Evolutionary conservation across 2,329 filamentous ascomycete genomes (phyloP).

Genomic region (Aspergillus novofumigatus): DNA sequence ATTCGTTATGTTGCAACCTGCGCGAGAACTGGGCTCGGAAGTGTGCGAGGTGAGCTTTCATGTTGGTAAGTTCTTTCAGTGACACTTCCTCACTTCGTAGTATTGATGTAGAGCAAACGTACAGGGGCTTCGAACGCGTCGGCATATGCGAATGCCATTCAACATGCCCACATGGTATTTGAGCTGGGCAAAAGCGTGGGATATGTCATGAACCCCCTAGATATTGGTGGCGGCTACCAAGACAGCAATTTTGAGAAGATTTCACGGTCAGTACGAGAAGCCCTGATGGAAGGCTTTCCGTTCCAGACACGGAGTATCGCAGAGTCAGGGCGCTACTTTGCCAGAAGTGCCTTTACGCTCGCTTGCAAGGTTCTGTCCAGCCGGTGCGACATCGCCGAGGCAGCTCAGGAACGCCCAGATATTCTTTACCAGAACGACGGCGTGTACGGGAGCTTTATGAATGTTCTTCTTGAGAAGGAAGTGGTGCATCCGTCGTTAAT

Average conservation of each 20-base stretch:
- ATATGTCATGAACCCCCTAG: constrained; percentile 16
- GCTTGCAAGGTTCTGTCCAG: constrained; percentile 19
- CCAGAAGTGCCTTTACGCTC: constrained; percentile 20
- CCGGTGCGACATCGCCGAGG: constrained; percentile 9
- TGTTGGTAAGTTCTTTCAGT: constrained; percentile 15
- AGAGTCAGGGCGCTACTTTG: constrained; percentile 24
- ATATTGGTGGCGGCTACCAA: constrained; percentile 25
- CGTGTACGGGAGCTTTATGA: constrained; percentile 24
- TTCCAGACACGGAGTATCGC: constrained; percentile 15
- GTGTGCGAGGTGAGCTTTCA: constrained; percentile 28
- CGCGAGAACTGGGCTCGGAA: constrained; percentile 18
- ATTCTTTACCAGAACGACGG: constrained; percentile 30
- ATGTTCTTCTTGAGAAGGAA: constrained; percentile 13
- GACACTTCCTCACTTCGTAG: not conserved
- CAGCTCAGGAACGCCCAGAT: constrained; percentile 5
- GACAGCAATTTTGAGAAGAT: constrained; percentile 17
- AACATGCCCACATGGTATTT: constrained; percentile 15
- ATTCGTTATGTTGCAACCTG: constrained; percentile 14
- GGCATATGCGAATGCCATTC: constrained; percentile 17
- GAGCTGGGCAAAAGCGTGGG: constrained; percentile 12
- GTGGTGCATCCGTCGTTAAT: constrained; percentile 7
- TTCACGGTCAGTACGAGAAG: constrained; percentile 5
- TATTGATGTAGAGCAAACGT: constrained; percentile 1
- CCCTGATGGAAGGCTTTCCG: constrained; percentile 6
- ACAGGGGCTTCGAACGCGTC: constrained; percentile 15